Evolutionary conservation across 306 rosid species (phyloP), one percentile per base, ranked within the genome.

Genomic region (Lathyrus sativus): DNA sequence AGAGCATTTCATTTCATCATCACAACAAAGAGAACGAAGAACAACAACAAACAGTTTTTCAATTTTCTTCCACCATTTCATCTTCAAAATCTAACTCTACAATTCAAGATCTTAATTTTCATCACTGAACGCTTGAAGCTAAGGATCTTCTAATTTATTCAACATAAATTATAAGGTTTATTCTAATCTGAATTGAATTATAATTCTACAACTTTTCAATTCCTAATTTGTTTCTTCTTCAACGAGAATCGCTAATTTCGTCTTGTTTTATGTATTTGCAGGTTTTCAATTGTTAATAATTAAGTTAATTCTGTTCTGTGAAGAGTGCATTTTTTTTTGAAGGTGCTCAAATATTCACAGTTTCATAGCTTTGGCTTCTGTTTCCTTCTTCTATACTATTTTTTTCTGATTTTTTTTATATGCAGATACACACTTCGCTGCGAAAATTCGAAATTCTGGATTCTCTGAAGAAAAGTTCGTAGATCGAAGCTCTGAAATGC

Each of bases 1-100:
- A 77, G 45, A 78, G 84, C 80, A 78, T 83, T 83, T 86, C 86
- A 87, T 84, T 86, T 65, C 78, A 41, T 41, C 46, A 42, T 72
- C 67, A 70, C 68, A 48, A 43, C 9, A 62, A 58, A 78, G 45
- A 60, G 39, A 59, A 57, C 15, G 19, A 57, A 29, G 11, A 66
- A 65, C 55, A 74, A 57, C 56, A 74, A 70, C 55, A 3, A 49
- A 22, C 2, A 11, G 0, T 0, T 42, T 76, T 58, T 79, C 75
- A 15, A 57, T 45, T 11, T 5, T 17, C 51, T 41, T 65, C 60
- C 63, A 46, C 74, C 70, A 46, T 74, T 45, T 66, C 18, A 26
- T 79, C 67, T 49, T 3, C 24, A 24, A 14, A 44, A 12, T 68
- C 41, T 43, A 71, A 74, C 77, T 10, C 28, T 35, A 14, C 37